Conservation (phyloP, 1,284 basidiomycete genomes). For the Takashimella tepidaria region DNA sequence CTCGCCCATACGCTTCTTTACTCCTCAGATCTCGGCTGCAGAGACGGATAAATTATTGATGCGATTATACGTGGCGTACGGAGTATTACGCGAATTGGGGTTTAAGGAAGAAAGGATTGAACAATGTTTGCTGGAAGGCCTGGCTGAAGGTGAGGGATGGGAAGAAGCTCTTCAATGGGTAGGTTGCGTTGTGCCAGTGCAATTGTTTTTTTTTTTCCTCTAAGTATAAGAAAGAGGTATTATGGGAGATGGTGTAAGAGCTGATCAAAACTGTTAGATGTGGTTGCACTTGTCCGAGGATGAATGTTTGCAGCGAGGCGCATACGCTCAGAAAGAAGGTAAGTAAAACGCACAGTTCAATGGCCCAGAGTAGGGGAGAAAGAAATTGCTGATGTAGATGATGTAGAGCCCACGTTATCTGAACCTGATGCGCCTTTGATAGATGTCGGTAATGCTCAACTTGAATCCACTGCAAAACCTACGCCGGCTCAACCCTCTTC, state of each 20-base stretch:
- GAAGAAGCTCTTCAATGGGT: constrained; percentile 95
- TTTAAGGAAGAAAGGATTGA: constrained; percentile 59
- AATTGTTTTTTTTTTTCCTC: too few species aligned
- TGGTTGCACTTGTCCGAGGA: constrained; percentile 63
- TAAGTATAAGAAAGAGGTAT: constrained; percentile 7
- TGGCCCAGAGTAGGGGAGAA: too few species aligned
- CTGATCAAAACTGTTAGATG: constrained; percentile 53
- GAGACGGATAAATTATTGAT: constrained; percentile 65
- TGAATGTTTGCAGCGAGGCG: constrained; percentile 51
- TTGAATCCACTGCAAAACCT: not conserved
- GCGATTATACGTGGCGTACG: constrained; percentile 72
- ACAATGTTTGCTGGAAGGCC: constrained; percentile 48
- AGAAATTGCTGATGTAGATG: too few species aligned
- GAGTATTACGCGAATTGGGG: constrained; percentile 75
- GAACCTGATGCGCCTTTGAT: constrained; percentile 8
- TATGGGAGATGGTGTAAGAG: not conserved
- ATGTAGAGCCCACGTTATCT: not conserved
- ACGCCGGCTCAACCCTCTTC: not conserved
- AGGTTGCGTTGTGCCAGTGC: too few species aligned
- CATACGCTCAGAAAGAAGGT: constrained; percentile 26
- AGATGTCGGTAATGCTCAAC: not conserved
- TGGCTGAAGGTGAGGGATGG: constrained; percentile 58
- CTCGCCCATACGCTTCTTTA: not conserved
- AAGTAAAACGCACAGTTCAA: not conserved
- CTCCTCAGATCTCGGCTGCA: not conserved